Evolutionary conservation across 2,329 filamentous ascomycete genomes (phyloP).

Genomic region (Paecilomyces formosus): DNA sequence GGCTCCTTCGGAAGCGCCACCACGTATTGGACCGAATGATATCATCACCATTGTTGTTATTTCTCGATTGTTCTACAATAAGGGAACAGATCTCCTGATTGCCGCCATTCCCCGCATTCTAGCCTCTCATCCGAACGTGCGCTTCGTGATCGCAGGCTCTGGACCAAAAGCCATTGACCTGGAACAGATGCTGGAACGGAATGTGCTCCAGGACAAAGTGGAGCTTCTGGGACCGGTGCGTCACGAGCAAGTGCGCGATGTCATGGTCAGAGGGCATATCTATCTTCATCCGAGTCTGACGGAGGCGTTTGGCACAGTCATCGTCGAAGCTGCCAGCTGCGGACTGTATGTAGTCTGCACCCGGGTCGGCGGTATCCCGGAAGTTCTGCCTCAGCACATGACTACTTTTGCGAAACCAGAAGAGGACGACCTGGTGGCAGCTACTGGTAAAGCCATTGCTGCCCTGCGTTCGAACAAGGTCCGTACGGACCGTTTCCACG

Average conservation of each 20-base stretch:
- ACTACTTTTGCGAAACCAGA: constrained; percentile 95
- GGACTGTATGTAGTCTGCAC: constrained; percentile 96
- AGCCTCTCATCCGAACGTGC: constrained; percentile 80
- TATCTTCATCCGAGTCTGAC: constrained; percentile 93
- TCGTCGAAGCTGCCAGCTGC: constrained; percentile 93
- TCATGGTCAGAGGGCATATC: constrained; percentile 95
- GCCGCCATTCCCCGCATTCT: constrained; percentile 91
- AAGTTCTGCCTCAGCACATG: constrained; percentile 94
- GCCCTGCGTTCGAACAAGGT: constrained; percentile 79
- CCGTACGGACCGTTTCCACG: constrained; percentile 88
- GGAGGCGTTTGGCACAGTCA: constrained; percentile 94
- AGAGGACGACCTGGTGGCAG: constrained; percentile 86
- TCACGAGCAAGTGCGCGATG: constrained; percentile 92
- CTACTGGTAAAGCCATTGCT: constrained; percentile 82
- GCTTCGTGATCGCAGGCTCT: constrained; percentile 93
- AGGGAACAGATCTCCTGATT: constrained; percentile 94
- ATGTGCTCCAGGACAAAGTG: constrained; percentile 87
- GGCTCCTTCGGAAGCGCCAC: constrained; percentile 36
- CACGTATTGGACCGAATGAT: constrained; percentile 70
- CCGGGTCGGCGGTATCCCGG: constrained; percentile 90
- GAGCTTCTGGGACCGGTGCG: constrained; percentile 86
- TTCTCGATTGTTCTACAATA: constrained; percentile 96
- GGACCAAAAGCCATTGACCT: constrained; percentile 96
- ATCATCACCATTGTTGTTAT: constrained; percentile 95
- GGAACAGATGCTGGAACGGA: constrained; percentile 95